Evolutionary conservation across 257 asterid genomes (phyloP), one percentile per base, ranked within the genome.

Genomic region (Ballota nigra): DNA sequence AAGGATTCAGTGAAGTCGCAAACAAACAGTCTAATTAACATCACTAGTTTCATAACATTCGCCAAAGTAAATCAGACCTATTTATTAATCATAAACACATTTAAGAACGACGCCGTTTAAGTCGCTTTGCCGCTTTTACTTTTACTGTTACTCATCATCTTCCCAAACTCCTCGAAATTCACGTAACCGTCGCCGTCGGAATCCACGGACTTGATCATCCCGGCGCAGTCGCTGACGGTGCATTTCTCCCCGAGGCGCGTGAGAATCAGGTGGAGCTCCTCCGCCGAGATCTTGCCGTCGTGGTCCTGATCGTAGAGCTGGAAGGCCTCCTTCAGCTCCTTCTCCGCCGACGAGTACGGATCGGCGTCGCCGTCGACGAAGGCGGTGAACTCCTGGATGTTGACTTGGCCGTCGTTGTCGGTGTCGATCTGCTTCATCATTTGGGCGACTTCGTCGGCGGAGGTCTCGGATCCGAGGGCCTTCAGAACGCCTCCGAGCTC

Each of bases 381-480:
- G 28, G 86, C 79, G 18, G 97, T 81, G 71, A 94, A 94, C 77
- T 94, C 97, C 55, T 87, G 33, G 23, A 89, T 80, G 47, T 74
- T 91, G 61, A 94, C 86, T 80, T 79, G 77, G 10, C 99, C 99
- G 86, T 94, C 97, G 72, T 85, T 78, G 70, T 94, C 97, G 53
- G 97, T 53, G 80, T 91, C 97, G 68, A 94, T 81, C 71, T 85
- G 93, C 36, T 63, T 66, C 96, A 94, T 89, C 95, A 88, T 84
- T 4, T 75, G 71, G 0, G 53, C 49, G 10, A 89, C 73, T 20
- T 94, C 97, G 0, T 82, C 91, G 19, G 69, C 66, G 23, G 97
- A 80, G 60, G 84, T 47, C 53, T 19, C 70, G 75, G 97, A 82
- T 65, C 98, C 97, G 71, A 94, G 88, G 4, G 96, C 87, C 19